Evolutionary conservation across 106 monocot genomes (phyloP), one percentile per base, ranked within the genome.

Genomic region (Posidonia australis): DNA sequence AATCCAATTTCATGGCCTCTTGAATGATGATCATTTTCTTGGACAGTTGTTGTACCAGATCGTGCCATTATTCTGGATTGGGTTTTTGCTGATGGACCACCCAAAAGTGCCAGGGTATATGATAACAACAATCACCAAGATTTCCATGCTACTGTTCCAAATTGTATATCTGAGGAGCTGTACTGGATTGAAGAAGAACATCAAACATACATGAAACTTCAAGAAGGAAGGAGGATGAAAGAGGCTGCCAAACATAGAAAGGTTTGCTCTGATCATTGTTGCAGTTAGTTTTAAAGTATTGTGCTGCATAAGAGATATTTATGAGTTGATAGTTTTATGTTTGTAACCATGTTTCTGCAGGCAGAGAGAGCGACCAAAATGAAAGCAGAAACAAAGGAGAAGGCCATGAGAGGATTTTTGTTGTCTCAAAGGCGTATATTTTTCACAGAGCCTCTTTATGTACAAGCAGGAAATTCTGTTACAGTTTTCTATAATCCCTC

Each of bases 71-170:
- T 90, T 29, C 41, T 96, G 51, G 84, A 90, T 65, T 96, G 96
- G 96, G 96, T 87, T 70, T 85, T 96, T 81, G 84, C 96, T 67
- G 87, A 96, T 79, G 90, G 96, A 18, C 90, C 87, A n/a, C 96
- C 87, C 30, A 68, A 63, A 45, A 78, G 59, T 59, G 87, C 96
- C 56, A 82, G 58, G 13, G 68, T 84, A 46, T 96, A 90, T 80
- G 96, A 96, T 68, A 96, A 96, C 69, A 90, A 96, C 42, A 83
- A 70, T 58, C 21, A 45, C 24, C 66, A 79, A 55, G 96, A 96
- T 82, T 96, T 90, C 62, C 96, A 96, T 77, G 82, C 90, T 47
- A 62, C 44, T 32, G 72, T 96, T 43, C 74, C 80, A 22, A 75
- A 67, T 32, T 51, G 31, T 45, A 70, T 80, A 17, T 67, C 82